These are phyloP conservation scores for Penicillium hordei DNA, from an alignment of 2,329 filamentous ascomycete genomes.

Conservation along the genomic window DNA sequence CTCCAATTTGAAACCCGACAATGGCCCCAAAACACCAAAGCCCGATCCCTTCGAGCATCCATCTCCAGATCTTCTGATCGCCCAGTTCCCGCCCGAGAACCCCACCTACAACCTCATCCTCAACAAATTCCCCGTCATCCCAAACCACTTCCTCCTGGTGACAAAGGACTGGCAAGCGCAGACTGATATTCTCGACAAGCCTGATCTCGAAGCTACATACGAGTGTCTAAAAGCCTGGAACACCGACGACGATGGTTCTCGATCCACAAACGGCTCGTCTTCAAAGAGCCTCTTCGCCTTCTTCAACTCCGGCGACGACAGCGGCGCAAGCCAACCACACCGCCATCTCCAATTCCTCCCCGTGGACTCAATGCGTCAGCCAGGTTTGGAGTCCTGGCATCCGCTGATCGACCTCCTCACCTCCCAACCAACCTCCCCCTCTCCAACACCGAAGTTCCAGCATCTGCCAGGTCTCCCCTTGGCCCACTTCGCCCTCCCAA, in stretches of 20 bases:
- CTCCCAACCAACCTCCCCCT: slow-evolving; percentile 14
- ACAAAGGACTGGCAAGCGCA: slow-evolving; percentile 46
- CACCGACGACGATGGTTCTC: slow-evolving; percentile 3
- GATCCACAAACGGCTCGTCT: neutral
- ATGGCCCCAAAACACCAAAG: slow-evolving; percentile 29
- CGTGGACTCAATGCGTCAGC: slow-evolving; percentile 45
- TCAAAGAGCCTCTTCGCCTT: slow-evolving; percentile 46
- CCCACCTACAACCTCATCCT: slow-evolving; percentile 45
- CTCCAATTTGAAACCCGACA: slow-evolving; percentile 24
- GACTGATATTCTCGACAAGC: slow-evolving; percentile 44
- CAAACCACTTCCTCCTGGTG: slow-evolving; percentile 52
- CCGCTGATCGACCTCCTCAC: slow-evolving; percentile 49
- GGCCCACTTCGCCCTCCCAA: slow-evolving; percentile 47
- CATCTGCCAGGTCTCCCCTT: slow-evolving; percentile 48
- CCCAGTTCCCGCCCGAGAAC: slow-evolving; percentile 37
- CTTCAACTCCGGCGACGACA: slow-evolving; percentile 51
- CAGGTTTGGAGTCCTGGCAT: slow-evolving; percentile 43
- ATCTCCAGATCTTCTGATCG: slow-evolving; percentile 43
- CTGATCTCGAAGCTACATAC: slow-evolving; percentile 44
- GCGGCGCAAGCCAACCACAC: slow-evolving; percentile 51
- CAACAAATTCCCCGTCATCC: slow-evolving; percentile 52
- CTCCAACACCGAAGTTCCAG: slow-evolving; percentile 22
- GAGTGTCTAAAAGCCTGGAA: slow-evolving; percentile 46
- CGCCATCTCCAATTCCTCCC: slow-evolving; percentile 51
- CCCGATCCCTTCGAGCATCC: slow-evolving; percentile 49